Base-by-base conservation (phyloP, 139 green algal species). In the Diplosphaera chodatii region DNA sequence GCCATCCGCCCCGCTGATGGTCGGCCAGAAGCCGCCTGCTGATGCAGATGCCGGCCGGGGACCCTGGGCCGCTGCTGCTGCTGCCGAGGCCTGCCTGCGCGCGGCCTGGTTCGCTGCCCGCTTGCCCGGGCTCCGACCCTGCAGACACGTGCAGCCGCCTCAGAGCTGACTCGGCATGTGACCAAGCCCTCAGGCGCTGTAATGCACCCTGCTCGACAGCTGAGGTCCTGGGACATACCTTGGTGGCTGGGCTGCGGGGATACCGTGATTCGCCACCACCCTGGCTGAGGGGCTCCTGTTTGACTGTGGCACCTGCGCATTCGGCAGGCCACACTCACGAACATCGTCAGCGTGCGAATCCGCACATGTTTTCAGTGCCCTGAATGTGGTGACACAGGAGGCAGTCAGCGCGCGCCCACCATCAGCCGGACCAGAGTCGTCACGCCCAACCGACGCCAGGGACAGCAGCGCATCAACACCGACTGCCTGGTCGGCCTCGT, bases 381-480 rank as follows among this genome's bases (percentile, higher is more conserved):
- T n/a, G n/a, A n/a, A n/a, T n/a, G n/a, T n/a, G n/a, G n/a, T n/a
- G n/a, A n/a, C n/a, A n/a, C n/a, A n/a, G n/a, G n/a, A n/a, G n/a
- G n/a, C n/a, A n/a, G n/a, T n/a, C n/a, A n/a, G n/a, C n/a, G n/a
- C 25, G 48, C 48, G 4, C 48, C 3, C 48, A 59, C 48, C 48
- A 59, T 59, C 48, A 25, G 48, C 48, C 3, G 48, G 48, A 5
- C 48, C 48, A 25, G 40, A 55, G 25, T 71, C 69, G 41, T 74
- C 71, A 1, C 55, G 34, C 2, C 82, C 87, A 37, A 86, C 65
- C 2, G 66, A 79, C 0, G 87, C 87, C 41, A 92, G 74, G 0
- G 83, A 86, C 41, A 92, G 73, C 71, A 92, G 78, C 0, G 87
- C 87, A 33, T 91, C 86, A 16, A 88, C 85, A 6, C 86, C 87